A percentile compares a stretch with the other conserved stretches of the same genome.
Evolutionary conservation across 2,329 filamentous ascomycete genomes (phyloP).

Genomic region (Nemania sp.): DNA sequence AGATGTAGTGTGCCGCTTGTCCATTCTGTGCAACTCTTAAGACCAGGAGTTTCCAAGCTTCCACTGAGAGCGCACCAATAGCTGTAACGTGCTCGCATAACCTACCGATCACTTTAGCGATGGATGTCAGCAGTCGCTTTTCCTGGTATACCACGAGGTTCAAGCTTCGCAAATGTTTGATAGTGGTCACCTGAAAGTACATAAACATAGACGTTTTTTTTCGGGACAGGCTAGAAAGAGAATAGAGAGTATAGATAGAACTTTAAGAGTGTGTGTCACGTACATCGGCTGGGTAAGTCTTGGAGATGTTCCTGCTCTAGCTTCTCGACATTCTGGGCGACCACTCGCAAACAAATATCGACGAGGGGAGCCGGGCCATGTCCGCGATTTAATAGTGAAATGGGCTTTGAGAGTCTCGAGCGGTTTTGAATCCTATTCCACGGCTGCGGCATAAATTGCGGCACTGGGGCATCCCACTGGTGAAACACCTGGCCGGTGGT

Average conservation of each 20-base stretch:
- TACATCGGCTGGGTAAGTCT: conserved; percentile 7
- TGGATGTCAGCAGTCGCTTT: neutral
- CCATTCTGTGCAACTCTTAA: neutral
- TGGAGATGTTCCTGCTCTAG: conserved; percentile 11
- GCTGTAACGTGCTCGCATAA: neutral
- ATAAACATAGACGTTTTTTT: no score
- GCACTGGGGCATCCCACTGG: conserved; percentile 10
- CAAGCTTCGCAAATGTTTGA: neutral
- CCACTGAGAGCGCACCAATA: neutral
- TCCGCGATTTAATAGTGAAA: neutral
- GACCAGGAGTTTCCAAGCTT: conserved; percentile 19
- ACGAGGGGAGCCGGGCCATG: conserved; percentile 8
- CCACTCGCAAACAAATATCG: conserved; percentile 3
- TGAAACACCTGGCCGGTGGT: conserved; percentile 5
- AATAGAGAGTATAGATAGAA: no score
- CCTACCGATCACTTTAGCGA: conserved; percentile 2
- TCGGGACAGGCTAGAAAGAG: no score
- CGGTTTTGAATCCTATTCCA: neutral
- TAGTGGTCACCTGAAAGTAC: no score
- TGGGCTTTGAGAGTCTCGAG: no score
- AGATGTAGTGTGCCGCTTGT: neutral
- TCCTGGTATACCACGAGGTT: neutral
- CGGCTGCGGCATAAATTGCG: neutral
- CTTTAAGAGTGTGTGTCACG: neutral
- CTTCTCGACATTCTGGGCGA: neutral